Percentiles rank a stretch among this genome's conserved stretches.
Conservation (phyloP, 306 rosid genomes). For the Pyrus bretschneideri region DNA sequence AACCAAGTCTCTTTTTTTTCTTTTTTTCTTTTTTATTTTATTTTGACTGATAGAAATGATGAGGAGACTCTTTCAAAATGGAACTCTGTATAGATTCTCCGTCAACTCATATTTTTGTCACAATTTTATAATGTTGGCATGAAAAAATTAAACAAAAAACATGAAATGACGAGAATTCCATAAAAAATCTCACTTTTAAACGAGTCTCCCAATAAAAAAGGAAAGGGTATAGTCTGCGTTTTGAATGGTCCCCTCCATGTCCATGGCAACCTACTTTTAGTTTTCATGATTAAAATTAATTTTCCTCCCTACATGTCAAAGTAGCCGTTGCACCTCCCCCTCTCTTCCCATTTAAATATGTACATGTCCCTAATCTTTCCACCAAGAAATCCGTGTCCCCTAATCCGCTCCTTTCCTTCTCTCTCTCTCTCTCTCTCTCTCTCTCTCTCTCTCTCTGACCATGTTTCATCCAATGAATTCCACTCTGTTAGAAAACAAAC, state of each 20-base stretch:
- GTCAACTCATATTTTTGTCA: too few relatives aligned
- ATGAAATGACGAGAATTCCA: background rate
- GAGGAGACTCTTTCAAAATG: too few relatives aligned
- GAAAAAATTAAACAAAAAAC: too few relatives aligned
- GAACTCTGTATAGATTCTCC: too few relatives aligned
- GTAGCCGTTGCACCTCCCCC: slow-evolving; percentile 52
- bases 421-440: slow-evolving; percentile 1
- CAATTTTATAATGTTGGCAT: too few relatives aligned
- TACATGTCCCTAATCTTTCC: slow-evolving; percentile 9
- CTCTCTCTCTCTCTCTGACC: background rate
- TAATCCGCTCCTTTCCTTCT: background rate
- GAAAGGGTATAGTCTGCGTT: background rate
- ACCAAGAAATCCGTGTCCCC: slow-evolving; percentile 32
- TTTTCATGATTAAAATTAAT: background rate
- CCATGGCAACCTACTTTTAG: slow-evolving; percentile 6
- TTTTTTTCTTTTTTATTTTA: too few relatives aligned
- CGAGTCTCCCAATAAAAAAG: background rate
- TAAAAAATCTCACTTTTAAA: background rate
- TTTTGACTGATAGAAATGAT: too few relatives aligned
- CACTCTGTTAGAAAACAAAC: slow-evolving; percentile 17
- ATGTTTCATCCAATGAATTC: slow-evolving; percentile 13
- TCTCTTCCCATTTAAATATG: slow-evolving; percentile 8
- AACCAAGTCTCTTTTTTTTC: background rate
- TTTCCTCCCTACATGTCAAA: slow-evolving; percentile 22
- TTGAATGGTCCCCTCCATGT: slow-evolving; percentile 13